phyloP scores from a whole-genome alignment of 371 early-diverging fungal genomes.

The Rhizopus delemar region DNA sequence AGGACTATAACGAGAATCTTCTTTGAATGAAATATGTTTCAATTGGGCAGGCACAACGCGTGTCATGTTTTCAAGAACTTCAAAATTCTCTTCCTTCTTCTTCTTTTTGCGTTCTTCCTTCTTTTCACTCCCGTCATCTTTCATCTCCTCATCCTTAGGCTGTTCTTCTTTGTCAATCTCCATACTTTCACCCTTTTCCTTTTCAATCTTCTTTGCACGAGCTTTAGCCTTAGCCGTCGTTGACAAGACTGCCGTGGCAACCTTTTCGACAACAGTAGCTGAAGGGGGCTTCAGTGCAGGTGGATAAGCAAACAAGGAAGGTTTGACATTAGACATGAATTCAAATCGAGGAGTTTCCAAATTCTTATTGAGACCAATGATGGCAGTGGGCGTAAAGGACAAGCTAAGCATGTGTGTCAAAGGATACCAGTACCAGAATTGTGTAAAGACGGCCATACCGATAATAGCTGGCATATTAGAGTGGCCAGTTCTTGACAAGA shows the following conservation, averaged over 20 bases:
- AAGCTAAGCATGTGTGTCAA: slow-evolving; percentile 92
- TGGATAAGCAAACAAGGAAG: slow-evolving; percentile 93
- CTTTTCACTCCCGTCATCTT: slow-evolving; percentile 37
- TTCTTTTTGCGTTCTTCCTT: slow-evolving; percentile 50
- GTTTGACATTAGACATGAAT: slow-evolving; percentile 80
- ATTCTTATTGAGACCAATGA: slow-evolving; percentile 92
- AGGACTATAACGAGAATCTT: slow-evolving; percentile 84
- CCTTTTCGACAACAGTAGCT: slow-evolving; percentile 63
- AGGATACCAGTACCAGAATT: slow-evolving; percentile 99
- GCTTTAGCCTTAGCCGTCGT: slow-evolving; percentile 94
- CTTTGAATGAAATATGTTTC: slow-evolving; percentile 81
- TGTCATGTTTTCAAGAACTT: slow-evolving; percentile 82
- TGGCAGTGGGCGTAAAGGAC: slow-evolving; percentile 92
- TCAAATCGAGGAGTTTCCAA: slow-evolving; percentile 87
- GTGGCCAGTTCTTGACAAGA: slow-evolving; percentile 88
- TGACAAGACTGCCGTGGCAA: slow-evolving; percentile 91
- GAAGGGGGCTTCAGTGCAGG: slow-evolving; percentile 74
- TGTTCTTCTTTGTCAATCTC: slow-evolving; percentile 59
- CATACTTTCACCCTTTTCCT: slow-evolving; percentile 62
- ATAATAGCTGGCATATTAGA: slow-evolving; percentile 93
- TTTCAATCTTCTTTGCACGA: slow-evolving; percentile 82
- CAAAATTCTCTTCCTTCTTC: slow-evolving; percentile 72
- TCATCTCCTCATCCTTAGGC: slow-evolving; percentile 48
- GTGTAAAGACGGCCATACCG: slow-evolving; percentile 96
- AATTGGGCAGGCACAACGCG: slow-evolving; percentile 89